Conservation (phyloP, 2,329 filamentous ascomycete genomes). For the Penicillium fuscoglaucum region DNA sequence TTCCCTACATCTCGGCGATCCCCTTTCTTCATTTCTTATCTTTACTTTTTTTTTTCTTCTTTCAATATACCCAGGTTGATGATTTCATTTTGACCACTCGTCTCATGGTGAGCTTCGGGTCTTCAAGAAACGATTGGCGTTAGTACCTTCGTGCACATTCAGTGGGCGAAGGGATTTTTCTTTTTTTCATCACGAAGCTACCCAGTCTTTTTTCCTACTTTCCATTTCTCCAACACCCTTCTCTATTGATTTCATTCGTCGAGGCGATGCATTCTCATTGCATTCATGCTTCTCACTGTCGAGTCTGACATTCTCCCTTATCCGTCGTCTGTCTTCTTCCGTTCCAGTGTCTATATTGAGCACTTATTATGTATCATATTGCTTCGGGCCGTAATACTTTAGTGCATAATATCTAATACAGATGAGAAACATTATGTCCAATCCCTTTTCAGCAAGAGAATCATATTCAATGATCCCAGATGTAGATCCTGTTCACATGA, state of each 20-base stretch:
- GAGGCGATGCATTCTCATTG: neutral
- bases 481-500: neutral
- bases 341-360: neutral
- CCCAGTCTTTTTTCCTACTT: neutral
- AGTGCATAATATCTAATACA: slow-evolving; percentile 1
- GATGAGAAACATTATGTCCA: neutral
- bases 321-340: neutral
- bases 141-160: neutral
- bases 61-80: slow-evolving; percentile 26
- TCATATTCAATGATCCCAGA: neutral
- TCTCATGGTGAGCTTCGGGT: slow-evolving; percentile 7
- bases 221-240: neutral
- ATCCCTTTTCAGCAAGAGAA: neutral
- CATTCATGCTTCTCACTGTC: neutral
- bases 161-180: neutral
- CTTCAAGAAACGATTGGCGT: slow-evolving; percentile 16
- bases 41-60: slow-evolving; percentile 14
- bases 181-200: neutral
- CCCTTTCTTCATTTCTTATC: neutral
- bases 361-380: slow-evolving; percentile 3
- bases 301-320: neutral
- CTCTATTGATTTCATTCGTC: neutral
- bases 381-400: neutral
- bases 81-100: slow-evolving; percentile 8
- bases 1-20: neutral